phyloP scores from a whole-genome alignment of 306 rosid species.

The Dryas drummondii region DNA sequence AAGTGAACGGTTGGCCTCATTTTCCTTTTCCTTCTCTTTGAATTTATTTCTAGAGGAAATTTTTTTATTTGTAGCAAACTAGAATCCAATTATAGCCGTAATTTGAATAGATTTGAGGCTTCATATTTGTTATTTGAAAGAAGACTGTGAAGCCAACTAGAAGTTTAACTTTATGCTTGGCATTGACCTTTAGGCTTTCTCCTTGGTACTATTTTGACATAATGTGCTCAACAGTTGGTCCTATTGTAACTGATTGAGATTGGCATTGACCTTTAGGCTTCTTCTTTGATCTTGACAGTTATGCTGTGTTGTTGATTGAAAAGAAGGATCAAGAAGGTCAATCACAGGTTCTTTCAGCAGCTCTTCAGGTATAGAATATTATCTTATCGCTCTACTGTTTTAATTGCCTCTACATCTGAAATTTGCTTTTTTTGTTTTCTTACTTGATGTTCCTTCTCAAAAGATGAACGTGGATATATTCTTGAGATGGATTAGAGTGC shows the following conservation, averaged over 20 bases:
- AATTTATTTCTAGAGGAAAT: neutral
- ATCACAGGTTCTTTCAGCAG: slow-evolving; percentile 90
- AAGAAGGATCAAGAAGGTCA: slow-evolving; percentile 89
- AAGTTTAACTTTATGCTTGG: too few species aligned
- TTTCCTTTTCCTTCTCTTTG: neutral
- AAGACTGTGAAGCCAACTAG: neutral
- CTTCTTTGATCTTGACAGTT: slow-evolving; percentile 50
- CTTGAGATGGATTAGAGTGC: slow-evolving; percentile 1
- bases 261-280: slow-evolving; percentile 21
- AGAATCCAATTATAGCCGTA: neutral
- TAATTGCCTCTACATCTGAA: neutral
- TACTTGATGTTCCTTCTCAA: neutral
- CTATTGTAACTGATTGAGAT: neutral
- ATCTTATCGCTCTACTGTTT: slow-evolving; percentile 9
- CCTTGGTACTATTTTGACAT: neutral
- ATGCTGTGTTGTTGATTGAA: slow-evolving; percentile 73
- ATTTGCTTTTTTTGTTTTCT: neutral
- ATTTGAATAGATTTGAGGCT: neutral
- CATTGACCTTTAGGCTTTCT: too few species aligned
- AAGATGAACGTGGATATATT: neutral
- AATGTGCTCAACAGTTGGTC: neutral
- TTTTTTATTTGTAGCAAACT: neutral
- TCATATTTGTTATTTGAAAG: neutral
- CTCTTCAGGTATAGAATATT: slow-evolving; percentile 65
- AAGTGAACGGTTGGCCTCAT: neutral